These are phyloP conservation scores for Pulveroboletus ravenelii DNA, from an alignment of 768 basidiomycete species.

Conservation along the genomic window DNA sequence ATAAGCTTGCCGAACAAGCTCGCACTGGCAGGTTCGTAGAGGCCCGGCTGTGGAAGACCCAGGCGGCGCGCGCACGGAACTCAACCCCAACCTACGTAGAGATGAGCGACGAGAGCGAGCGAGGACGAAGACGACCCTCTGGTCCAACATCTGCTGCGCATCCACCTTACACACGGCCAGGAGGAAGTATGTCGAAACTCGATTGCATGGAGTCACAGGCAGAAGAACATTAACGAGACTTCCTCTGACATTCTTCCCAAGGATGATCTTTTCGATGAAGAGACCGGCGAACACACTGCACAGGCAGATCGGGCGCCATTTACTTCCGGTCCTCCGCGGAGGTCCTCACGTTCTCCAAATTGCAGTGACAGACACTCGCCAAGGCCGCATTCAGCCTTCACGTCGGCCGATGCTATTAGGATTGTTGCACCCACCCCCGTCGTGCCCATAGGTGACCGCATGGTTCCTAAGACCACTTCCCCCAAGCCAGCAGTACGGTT, in stretches of 20 bases:
- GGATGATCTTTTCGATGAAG: slow-evolving; percentile 9
- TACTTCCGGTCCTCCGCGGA: slow-evolving; percentile 12
- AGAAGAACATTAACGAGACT: slow-evolving; percentile 16
- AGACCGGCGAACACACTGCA: slow-evolving; percentile 6
- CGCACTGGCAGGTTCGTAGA: slow-evolving; percentile 36
- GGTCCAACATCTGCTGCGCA: slow-evolving; percentile 33
- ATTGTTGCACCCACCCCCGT: slow-evolving; percentile 23
- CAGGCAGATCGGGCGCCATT: slow-evolving; percentile 13
- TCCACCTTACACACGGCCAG: slow-evolving; percentile 38
- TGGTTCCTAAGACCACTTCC: slow-evolving; percentile 21
- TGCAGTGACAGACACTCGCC: slow-evolving; percentile 16
- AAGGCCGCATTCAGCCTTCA: slow-evolving; percentile 13
- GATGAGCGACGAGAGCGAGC: slow-evolving; percentile 55
- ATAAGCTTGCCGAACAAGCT: slow-evolving; percentile 66
- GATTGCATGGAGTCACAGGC: slow-evolving; percentile 18
- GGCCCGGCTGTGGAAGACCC: slow-evolving; percentile 2
- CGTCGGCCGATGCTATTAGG: slow-evolving; percentile 21
- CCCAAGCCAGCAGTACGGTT: slow-evolving; percentile 14
- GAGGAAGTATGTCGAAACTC: slow-evolving; percentile 28
- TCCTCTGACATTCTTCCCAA: slow-evolving; percentile 35
- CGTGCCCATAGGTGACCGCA: slow-evolving; percentile 10
- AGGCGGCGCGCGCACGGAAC: slow-evolving; percentile 35
- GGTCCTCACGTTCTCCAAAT: slow-evolving; percentile 17
- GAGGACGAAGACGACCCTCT: slow-evolving; percentile 53
- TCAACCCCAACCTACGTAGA: slow-evolving; percentile 68